Percentiles rank a stretch among this genome's conserved stretches.
Evolutionary conservation across 1,284 basidiomycete genomes (phyloP).

Genomic region (Malassezia nana): DNA sequence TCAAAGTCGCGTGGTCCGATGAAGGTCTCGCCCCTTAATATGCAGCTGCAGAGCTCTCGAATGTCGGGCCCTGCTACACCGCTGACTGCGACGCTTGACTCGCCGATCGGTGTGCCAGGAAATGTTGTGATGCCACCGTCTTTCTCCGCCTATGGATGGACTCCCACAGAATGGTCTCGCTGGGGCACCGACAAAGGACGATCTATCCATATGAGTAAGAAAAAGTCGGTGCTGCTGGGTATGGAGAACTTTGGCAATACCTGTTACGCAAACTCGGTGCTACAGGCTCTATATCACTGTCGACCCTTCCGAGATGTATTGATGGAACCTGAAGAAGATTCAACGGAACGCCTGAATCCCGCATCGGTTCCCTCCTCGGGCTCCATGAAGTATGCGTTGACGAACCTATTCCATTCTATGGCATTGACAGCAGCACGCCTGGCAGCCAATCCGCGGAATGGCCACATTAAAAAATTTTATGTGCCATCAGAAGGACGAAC

Average conservation of each 20-base stretch:
- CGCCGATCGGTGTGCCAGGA: not conserved
- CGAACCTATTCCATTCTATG: slow-evolving; percentile 10
- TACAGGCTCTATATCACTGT: slow-evolving; percentile 87
- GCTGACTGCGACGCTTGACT: not conserved
- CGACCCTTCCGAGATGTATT: slow-evolving; percentile 69
- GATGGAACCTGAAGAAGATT: slow-evolving; percentile 22
- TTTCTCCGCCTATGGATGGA: not conserved
- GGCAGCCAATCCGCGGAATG: not conserved
- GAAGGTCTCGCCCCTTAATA: not conserved
- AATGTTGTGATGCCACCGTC: not conserved
- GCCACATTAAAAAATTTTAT: not conserved
- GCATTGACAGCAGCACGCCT: not conserved
- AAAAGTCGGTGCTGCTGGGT: slow-evolving; percentile 1
- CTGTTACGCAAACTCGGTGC: slow-evolving; percentile 84
- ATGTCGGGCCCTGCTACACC: not conserved
- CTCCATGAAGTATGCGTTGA: slow-evolving; percentile 1
- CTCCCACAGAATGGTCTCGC: slow-evolving; percentile 1
- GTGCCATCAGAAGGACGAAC: not conserved
- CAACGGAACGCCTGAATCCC: not conserved
- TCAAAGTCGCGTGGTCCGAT: slow-evolving; percentile 1
- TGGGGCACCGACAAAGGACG: slow-evolving; percentile 1
- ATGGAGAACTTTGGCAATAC: slow-evolving; percentile 12
- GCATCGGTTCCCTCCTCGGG: not conserved
- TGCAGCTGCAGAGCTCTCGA: not conserved
- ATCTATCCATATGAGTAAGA: not conserved